phyloP scores from a whole-genome alignment of 179 eudicot genomes.

The Patellifolia procumbens region DNA sequence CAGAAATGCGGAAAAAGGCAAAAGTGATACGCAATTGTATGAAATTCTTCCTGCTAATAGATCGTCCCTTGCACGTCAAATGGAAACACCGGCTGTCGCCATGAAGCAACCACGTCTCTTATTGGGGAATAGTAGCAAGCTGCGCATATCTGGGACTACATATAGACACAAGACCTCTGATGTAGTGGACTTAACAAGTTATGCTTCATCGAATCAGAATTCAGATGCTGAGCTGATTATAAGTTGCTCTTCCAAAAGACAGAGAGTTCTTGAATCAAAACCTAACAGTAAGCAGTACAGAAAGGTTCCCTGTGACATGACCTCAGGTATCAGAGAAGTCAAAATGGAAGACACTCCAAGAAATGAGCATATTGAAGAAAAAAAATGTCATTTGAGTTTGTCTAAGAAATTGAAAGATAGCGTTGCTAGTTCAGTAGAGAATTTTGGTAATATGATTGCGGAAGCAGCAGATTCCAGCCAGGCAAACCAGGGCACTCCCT shows the following conservation, averaged over 20 bases:
- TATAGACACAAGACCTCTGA: conserved; percentile 25
- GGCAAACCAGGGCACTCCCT: conserved; percentile 32
- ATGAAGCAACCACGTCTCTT: conserved; percentile 39
- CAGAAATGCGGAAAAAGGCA: conserved; percentile 33
- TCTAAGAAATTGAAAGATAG: conserved; percentile 21
- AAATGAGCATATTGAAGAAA: conserved; percentile 21
- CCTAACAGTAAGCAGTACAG: conserved; percentile 23
- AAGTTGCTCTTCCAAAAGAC: conserved; percentile 55
- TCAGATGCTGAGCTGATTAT: conserved; percentile 30
- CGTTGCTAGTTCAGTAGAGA: conserved; percentile 23
- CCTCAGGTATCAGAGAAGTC: conserved; percentile 21
- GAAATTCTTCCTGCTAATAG: conserved; percentile 82
- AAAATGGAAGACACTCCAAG: conserved; percentile 4
- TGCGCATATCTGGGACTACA: conserved; percentile 28
- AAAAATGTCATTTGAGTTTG: conserved; percentile 25
- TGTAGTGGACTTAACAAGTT: conserved; percentile 39
- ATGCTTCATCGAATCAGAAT: conserved; percentile 32
- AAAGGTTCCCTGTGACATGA: conserved; percentile 26
- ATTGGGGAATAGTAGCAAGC: conserved; percentile 30
- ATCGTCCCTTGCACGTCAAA: conserved; percentile 45
- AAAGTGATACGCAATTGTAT: conserved; percentile 30
- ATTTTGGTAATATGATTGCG: conserved; percentile 22
- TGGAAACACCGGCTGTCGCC: conserved; percentile 31
- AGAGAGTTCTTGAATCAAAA: conserved; percentile 38
- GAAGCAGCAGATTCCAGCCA: conserved; percentile 27